These are phyloP conservation scores for Cyclotella choctawhatcheeana DNA, from an alignment of 108 stramenopile species.

Conservation along the genomic window DNA sequence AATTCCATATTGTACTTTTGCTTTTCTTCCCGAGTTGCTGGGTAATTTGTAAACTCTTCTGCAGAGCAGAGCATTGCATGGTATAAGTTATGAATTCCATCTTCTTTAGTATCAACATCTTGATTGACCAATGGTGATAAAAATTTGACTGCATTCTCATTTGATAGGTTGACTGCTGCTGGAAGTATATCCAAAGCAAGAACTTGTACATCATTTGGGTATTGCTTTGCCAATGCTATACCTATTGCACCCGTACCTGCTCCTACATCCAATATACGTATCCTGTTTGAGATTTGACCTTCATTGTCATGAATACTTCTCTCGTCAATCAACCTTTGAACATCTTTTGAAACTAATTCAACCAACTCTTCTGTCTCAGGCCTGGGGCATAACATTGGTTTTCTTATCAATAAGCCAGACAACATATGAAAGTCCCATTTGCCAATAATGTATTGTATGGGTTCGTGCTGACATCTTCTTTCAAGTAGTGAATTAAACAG, in stretches of 20 bases:
- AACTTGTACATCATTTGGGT: slow-evolving; percentile 55
- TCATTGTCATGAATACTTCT: slow-evolving; percentile 3
- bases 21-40: neutral
- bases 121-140: slow-evolving; percentile 22
- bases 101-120: slow-evolving; percentile 9
- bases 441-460: slow-evolving; percentile 94
- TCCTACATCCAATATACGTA: slow-evolving; percentile 90
- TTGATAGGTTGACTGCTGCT: slow-evolving; percentile 78
- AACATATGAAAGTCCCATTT: slow-evolving; percentile 93
- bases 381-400: slow-evolving; percentile 90
- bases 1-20: slow-evolving; percentile 54
- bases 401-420: slow-evolving; percentile 59
- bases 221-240: slow-evolving; percentile 69
- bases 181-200: slow-evolving; percentile 83
- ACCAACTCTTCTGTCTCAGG: slow-evolving; percentile 98
- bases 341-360: slow-evolving; percentile 55
- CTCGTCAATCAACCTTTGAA: slow-evolving; percentile 19
- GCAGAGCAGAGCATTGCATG: slow-evolving; percentile 57
- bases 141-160: slow-evolving; percentile 72
- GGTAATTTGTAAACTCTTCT: slow-evolving; percentile 52
- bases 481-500: slow-evolving; percentile 46
- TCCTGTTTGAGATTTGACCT: neutral
- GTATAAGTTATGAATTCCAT: slow-evolving; percentile 21
- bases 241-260: slow-evolving; percentile 95
- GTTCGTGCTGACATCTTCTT: slow-evolving; percentile 71